Base-by-base conservation (phyloP, 2,329 filamentous ascomycete genomes). In the Epicoccum nigrum region DNA sequence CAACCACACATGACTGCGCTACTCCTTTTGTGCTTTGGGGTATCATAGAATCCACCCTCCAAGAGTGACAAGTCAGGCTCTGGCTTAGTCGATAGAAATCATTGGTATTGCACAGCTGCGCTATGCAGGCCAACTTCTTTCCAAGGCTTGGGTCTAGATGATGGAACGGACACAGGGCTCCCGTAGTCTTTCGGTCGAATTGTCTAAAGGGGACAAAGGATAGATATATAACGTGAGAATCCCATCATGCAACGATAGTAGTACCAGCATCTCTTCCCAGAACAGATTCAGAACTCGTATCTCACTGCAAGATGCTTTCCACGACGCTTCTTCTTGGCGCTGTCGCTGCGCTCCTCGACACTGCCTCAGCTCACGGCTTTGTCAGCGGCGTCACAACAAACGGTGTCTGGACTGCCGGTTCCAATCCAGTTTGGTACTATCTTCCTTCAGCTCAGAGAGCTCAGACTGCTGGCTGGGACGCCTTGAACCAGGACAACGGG, bases 401-500 rank as follows among this genome's bases (percentile, higher is more conserved):
- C 21, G 62, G 64, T 7, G 50, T 40, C n/a, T 64, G 51, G 40
- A 68, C 65, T 33, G 53, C 58, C 2, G 69, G 70, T 16, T 61
- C 64, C 12, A 65, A 72, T 34, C 70, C 70, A 4, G 58, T 63
- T 6, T 73, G 68, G 69, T 68, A 47, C 49, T 73, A 73, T 52
- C 56, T 46, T 8, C 46, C 67, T 2, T 53, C 65, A 7, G 59
- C 55, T 37, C 51, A 35, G 6, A 45, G 59, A n/a, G 62, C 68
- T 7, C 53, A 65, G 20, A 72, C 65, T 4, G 66, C 69, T 13
- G 71, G 70, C 4, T 74, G 71, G 71, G 61, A 68, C 27, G 47
- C 70, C 2, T 40, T 69, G 33, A 74, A 74, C 63, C 69, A 70
- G 42, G 72, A 74, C 45, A 55, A 63, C 35, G 72, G 73, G 19